Evolutionary conservation across 2,329 filamentous ascomycete genomes (phyloP), one percentile per base, ranked within the genome.

Genomic region (Stromatinia cepivora): DNA sequence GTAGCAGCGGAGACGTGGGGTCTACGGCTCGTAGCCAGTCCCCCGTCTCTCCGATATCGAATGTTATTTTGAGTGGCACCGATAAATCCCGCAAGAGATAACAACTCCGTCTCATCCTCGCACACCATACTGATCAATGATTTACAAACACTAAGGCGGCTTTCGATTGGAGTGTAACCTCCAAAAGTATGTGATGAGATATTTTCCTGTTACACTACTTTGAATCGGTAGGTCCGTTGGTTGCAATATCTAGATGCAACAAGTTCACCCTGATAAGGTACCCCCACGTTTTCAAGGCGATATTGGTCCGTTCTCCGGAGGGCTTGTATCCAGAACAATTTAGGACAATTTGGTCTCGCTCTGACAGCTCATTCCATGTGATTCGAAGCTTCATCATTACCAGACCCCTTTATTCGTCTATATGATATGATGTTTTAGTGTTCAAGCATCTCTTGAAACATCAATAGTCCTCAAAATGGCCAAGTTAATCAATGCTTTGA

Each of bases 11-110:
- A 54, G 54, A 52, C 66, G 66, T 68, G 66, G 66, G 66, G 66
- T 61, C 34, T 52, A 34, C 48, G 45, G 34, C 54, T 65, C 45
- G 22, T 62, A 63, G 61, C 46, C 61, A 52, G 61, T 66, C 63
- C 50, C 50, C 15, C 50, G 36, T 42, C 48, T 39, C 56, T 68
- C 66, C 66, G 66, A 68, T 68, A 63, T 68, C 25, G 57, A 67
- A 36, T 42, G 25, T 39, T 62, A 31, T 45, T 31, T 54, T 28
- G 42, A 20, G 15, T 63, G 66, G 36, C 25, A 56, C 36, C 25
- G 48, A 68, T 46, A 58, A 53, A 63, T 67, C 42, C 28, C 66
- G 48, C 63, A 54, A 54, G 28, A 66, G 50, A 42, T 34, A 45
- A 34, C 39, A 56, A 20, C 2, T 54, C 22, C 36, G 28, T 34